Percentiles rank a stretch among this genome's conserved stretches.
Conservation (phyloP, 306 rosid species). For the Sicyos edulis region DNA sequence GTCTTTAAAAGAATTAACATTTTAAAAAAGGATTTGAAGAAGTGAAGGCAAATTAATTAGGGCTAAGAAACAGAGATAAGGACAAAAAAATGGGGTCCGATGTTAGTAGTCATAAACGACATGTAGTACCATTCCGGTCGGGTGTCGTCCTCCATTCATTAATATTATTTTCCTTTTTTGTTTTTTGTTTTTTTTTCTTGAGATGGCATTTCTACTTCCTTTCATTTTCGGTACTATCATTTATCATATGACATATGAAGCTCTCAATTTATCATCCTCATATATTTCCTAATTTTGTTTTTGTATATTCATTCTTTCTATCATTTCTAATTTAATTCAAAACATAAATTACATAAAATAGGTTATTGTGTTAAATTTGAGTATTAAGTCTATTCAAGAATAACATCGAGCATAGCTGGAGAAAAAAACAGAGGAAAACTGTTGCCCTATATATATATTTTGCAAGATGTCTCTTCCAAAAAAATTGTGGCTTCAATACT, state of each 20-base stretch:
- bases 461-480: too few relatives aligned
- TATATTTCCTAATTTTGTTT: neutral
- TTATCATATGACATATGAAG: neutral
- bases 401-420: too few relatives aligned
- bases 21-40: neutral
- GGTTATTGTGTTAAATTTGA: too few relatives aligned
- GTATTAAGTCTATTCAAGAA: too few relatives aligned
- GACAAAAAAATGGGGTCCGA: neutral
- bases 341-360: too few relatives aligned
- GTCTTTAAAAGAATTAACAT: neutral
- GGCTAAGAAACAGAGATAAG: too few relatives aligned
- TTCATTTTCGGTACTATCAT: neutral
- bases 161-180: neutral
- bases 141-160: neutral
- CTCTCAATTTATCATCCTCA: neutral
- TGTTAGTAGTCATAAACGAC: slow-evolving; percentile 2
- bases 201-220: too few relatives aligned
- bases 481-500: too few relatives aligned
- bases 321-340: neutral
- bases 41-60: too few relatives aligned
- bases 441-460: too few relatives aligned
- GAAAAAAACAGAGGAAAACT: too few relatives aligned
- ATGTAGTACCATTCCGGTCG: neutral
- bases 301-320: neutral
- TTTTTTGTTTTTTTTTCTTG: too few relatives aligned